These are phyloP conservation scores for Ettlia oleoabundans DNA, from an alignment of 139 green algal genomes.

Conservation along the genomic window DNA sequence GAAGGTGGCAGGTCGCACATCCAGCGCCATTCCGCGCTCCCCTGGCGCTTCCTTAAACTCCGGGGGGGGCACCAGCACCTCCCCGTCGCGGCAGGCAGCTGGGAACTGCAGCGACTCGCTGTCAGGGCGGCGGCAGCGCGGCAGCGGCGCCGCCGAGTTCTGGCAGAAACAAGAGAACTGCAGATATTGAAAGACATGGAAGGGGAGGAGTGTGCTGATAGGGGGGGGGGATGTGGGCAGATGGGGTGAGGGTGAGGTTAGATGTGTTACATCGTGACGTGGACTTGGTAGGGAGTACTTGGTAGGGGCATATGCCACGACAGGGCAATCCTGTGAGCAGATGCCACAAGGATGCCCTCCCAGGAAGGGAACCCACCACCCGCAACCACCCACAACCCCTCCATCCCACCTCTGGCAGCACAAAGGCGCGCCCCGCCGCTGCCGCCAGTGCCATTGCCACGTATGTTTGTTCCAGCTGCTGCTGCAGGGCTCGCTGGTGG, in stretches of 20 bases:
- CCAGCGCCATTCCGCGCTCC: background rate
- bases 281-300: no score
- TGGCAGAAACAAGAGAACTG: slow-evolving; percentile 35
- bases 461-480: slow-evolving; percentile 29
- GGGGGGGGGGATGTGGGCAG: background rate
- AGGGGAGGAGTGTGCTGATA: background rate
- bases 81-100: background rate
- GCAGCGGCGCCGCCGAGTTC: slow-evolving; percentile 7
- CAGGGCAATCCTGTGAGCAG: no score
- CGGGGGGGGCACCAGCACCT: slow-evolving; percentile 5
- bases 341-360: no score
- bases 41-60: background rate
- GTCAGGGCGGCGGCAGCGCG: slow-evolving; percentile 19
- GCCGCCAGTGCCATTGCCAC: slow-evolving; percentile 14
- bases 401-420: slow-evolving; percentile 18
- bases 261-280: no score
- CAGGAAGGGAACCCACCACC: background rate
- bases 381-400: background rate
- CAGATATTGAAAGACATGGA: background rate
- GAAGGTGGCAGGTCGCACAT: background rate
- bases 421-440: slow-evolving; percentile 1
- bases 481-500: slow-evolving; percentile 22
- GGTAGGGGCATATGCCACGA: no score
- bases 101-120: slow-evolving; percentile 9
- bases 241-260: no score